Base-by-base conservation (phyloP, 2,329 filamentous ascomycete genomes). In the Colletotrichum lini region DNA sequence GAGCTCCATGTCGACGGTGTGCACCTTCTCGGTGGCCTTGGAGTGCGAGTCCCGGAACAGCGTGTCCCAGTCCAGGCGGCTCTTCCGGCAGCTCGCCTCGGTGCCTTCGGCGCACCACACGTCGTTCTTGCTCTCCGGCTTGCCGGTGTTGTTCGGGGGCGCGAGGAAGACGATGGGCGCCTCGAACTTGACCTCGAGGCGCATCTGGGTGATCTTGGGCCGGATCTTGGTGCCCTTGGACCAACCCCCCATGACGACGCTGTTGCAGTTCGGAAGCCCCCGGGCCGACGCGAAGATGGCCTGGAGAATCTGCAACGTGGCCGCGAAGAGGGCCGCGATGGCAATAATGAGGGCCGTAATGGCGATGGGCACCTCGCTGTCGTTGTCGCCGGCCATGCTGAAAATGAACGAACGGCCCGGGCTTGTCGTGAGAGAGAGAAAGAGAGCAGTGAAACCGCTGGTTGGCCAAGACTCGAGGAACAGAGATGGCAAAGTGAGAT, bases 111-210 rank as follows among this genome's bases (percentile, higher is more conserved):
- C 56, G 10, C 21, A 23, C 62, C 54, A 67, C 16, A 58, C 23
- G 0, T 35, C 44, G 8, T 26, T 21, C 2, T 35, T 15, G 15
- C 15, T 15, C 12, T 26, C 56, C 6, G 65, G 70, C 2, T 8
- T 30, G 7, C 18, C 54, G 30, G 30, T 2, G 7, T 59, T 70
- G 0, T 12, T 44, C 1, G 50, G 54, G 5, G 70, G 70, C 0
- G 70, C 61, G 1, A 68, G 21, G 30, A 65, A 72, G 2, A 72
- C 65, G 38, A 72, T 18, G 3, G 70, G 70, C 4, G 65, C 67
- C n/a, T 72, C 56, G 10, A 72, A 72, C 5, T 23, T 30, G 42
- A 72, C 26, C 26, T 65, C 65, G 6, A 69, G 53, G 2, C 70
- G 23, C 12, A 72, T 40, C 15, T 72, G 57, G 3, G 7, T 13